Base-by-base conservation (phyloP, 225 moss, liverwort and hornwort genomes). In the Sphagnum contortum region DNA sequence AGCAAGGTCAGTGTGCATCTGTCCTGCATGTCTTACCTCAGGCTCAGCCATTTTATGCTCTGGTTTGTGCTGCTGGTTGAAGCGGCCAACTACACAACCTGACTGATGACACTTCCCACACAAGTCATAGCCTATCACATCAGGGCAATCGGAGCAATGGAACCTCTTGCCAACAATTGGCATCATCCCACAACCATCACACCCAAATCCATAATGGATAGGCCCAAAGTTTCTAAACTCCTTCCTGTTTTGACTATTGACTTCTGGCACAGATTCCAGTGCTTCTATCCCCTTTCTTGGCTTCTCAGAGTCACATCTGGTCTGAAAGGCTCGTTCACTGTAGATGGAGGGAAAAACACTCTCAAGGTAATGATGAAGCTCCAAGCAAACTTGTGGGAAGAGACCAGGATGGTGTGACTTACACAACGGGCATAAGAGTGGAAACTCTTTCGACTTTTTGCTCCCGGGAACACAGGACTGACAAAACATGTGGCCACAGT, bases 401-500 rank as follows among this genome's bases (percentile, higher is more conserved):
- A 79, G 74, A 12, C 88, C 92, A n/a, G 96, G 96, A 68, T 96
- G 92, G 48, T 80, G 73, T 14, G 67, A 70, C 83, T 85, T 75
- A 69, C 68, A 76, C 96, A 96, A 9, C 78, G 78, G 13, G 68
- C 82, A 75, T 92, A 96, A 50, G 61, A 29, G 29, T 29, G 29
- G 29, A 29, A 29, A 29, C 29, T 29, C 29, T 29, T 90, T 10
- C 85, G 69, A 3, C 63, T 55, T 3, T 75, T 64, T 64, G 69
- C 78, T 2, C 71, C 75, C 5, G 52, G 68, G 59, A 47, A 56
- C 48, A 68, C 70, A 46, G 46, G 57, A 79, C 70, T 88, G 84
- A 74, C 96, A 96, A 68, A 85, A 92, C 47, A 88, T 84, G 72
- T 96, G 96, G 48, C 96, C 96, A 70, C 96, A 96, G 54, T 96